Base-by-base conservation (phyloP, 352 stramenopile species). In the Blastocystis sp. region DNA sequence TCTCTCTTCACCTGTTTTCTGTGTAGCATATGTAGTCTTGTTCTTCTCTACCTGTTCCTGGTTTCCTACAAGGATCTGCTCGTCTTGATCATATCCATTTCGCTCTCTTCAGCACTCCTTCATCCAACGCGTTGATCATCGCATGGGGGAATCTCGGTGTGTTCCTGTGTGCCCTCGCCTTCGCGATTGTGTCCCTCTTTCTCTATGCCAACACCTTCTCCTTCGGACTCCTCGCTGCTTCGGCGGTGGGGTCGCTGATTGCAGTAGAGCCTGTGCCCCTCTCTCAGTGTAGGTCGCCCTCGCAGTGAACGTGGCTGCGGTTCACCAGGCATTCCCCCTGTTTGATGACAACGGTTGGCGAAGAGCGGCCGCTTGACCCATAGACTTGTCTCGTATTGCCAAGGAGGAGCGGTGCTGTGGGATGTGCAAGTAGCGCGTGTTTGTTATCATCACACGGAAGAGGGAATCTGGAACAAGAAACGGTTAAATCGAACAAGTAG, bases 321-420 rank as follows among this genome's bases (percentile, higher is more conserved):
- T 77, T 48, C 68, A 77, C 38, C 11, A n/a, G 17, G 14, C 52
- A 9, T 60, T 77, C 24, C 68, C 68, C 17, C 38, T 57, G 3
- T 77, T 77, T 21, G 68, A 77, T 57, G 68, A 77, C 28, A 21
- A 28, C 24, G 68, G 68, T 77, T 34, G 42, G 52, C 17, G 14
- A 59, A 60, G 21, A 19, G 3, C 3, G 4, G 28, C 10, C 6
- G 17, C 17, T 60, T 48, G 38, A 61, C 60, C 3, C 3, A 34
- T 77, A 77, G 68, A 77, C 48, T n/a, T 77, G 28, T 28, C 6
- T 21, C 9, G n/a, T n/a, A 3, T 77, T 3, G 60, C 9, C 6
- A 7, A 14, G 48, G 48, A 57, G 14, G 48, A 57, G 14, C 48
- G 48, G 14, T 57, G 48, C 6, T 57, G 48, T 57, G 48, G 48